Percentiles rank a stretch among this genome's conserved stretches.
Conservation (phyloP, 1,139 yeast species). For the Hemisphaericaspora xylanilytica region DNA sequence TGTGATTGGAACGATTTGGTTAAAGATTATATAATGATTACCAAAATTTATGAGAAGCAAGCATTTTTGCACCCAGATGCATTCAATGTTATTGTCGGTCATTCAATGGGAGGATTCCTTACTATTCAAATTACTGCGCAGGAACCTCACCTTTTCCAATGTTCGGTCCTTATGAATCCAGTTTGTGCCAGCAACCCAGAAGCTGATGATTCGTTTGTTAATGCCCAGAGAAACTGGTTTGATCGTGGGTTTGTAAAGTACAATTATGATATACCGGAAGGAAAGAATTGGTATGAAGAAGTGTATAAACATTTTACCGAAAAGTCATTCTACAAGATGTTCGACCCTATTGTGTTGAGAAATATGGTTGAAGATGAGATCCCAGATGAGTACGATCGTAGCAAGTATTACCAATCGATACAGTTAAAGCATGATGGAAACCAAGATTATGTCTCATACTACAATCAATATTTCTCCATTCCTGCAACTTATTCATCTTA, state of each 20-base stretch:
- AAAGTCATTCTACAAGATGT: conserved; percentile 43
- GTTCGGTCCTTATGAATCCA: conserved; percentile 59
- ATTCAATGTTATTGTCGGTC: conserved; percentile 58
- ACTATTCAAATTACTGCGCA: conserved; percentile 47
- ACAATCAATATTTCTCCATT: conserved; percentile 32
- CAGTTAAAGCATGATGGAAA: conserved; percentile 14
- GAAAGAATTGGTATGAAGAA: conserved; percentile 29
- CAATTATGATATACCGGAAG: conserved; percentile 12
- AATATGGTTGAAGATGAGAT: conserved; percentile 43
- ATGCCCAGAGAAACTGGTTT: conserved; percentile 21
- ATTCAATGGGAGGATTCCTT: conserved; percentile 68
- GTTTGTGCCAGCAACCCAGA: conserved; percentile 33
- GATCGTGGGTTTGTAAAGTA: conserved; percentile 21
- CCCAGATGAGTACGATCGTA: conserved; percentile 29
- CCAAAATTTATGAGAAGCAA: conserved; percentile 33
- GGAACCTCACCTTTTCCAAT: conserved; percentile 56
- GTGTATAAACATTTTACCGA: conserved; percentile 41
- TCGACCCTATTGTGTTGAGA: conserved; percentile 46
- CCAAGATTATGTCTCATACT: conserved; percentile 13
- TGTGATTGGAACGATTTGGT: conserved; percentile 65
- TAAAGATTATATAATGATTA: conserved; percentile 51
- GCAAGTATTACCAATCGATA: conserved; percentile 33
- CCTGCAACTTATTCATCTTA: conserved; percentile 28
- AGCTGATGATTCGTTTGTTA: conserved; percentile 14
- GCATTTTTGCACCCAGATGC: conserved; percentile 24